Evolutionary conservation across 2,329 filamentous ascomycete genomes (phyloP).

Genomic region (Colletotrichum liriopes): DNA sequence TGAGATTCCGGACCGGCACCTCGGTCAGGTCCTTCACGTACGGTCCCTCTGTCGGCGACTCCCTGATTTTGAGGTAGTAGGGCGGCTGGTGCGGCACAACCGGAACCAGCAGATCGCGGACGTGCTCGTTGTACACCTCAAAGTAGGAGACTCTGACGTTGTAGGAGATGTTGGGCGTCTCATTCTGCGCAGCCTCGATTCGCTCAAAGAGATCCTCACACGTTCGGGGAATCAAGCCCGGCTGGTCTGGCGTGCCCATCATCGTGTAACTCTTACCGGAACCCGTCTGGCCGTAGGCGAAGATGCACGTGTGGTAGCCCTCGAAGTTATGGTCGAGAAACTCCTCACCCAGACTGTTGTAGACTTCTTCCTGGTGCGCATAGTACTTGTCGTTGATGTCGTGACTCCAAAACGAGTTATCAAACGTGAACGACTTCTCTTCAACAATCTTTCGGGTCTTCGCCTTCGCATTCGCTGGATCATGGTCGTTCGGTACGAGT

Average conservation of each 20-base stretch:
- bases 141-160: conserved; percentile 98
- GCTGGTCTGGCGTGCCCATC: conserved; percentile 91
- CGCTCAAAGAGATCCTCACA: conserved; percentile 97
- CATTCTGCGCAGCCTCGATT: conserved; percentile 82
- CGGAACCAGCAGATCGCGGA: conserved; percentile 91
- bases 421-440: conserved; percentile 94
- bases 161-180: conserved; percentile 94
- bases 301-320: conserved; percentile 99
- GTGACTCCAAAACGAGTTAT: conserved; percentile 99
- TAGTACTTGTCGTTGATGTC: conserved; percentile 85
- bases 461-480: conserved; percentile 68
- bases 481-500: conserved; percentile 74
- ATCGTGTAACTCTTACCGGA: conserved; percentile 98
- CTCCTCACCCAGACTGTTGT: conserved; percentile 94
- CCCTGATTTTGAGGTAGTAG: conserved; percentile 96
- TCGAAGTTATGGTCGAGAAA: conserved; percentile 99
- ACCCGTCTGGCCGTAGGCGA: conserved; percentile 97
- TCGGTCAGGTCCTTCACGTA: conserved; percentile 98
- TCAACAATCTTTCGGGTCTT: conserved; percentile 83
- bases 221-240: conserved; percentile 93
- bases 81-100: conserved; percentile 79
- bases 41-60: conserved; percentile 93
- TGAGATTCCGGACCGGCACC: conserved; percentile 88
- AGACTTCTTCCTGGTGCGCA: conserved; percentile 92
- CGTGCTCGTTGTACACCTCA: conserved; percentile 99